Conservation (phyloP, 73 alveolate species). For the Tetrahymena malaccensis region DNA sequence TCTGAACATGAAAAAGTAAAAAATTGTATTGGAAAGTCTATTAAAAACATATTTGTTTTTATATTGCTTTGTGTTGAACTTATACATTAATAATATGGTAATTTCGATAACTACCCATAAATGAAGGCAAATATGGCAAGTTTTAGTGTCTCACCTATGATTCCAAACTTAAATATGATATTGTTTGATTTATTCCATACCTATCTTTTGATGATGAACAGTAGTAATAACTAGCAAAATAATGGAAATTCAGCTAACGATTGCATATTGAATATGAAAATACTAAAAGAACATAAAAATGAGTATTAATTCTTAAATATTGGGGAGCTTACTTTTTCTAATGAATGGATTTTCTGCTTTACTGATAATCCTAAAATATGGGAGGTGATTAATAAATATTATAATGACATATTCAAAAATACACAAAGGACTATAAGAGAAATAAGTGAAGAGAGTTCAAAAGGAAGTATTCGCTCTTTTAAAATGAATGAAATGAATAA, state of each 20-base stretch:
- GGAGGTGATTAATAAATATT: background rate
- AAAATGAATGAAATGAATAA: background rate
- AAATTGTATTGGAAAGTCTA: background rate
- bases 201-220: background rate
- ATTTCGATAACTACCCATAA: background rate
- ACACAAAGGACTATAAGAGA: background rate
- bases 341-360: background rate
- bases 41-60: background rate
- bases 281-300: background rate
- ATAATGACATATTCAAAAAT: background rate
- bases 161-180: background rate
- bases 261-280: background rate
- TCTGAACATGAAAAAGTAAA: background rate
- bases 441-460: background rate
- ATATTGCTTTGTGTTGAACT: background rate
- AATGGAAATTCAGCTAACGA: background rate
- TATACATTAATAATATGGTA: background rate
- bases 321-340: background rate
- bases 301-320: background rate
- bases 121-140: background rate
- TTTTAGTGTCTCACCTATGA: background rate
- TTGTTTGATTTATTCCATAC: background rate
- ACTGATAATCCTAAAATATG: background rate
- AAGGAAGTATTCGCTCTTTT: background rate
- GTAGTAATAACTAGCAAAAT: background rate